Base-by-base conservation (phyloP, 768 basidiomycete genomes). In the Mycena olivaceomarginata region DNA sequence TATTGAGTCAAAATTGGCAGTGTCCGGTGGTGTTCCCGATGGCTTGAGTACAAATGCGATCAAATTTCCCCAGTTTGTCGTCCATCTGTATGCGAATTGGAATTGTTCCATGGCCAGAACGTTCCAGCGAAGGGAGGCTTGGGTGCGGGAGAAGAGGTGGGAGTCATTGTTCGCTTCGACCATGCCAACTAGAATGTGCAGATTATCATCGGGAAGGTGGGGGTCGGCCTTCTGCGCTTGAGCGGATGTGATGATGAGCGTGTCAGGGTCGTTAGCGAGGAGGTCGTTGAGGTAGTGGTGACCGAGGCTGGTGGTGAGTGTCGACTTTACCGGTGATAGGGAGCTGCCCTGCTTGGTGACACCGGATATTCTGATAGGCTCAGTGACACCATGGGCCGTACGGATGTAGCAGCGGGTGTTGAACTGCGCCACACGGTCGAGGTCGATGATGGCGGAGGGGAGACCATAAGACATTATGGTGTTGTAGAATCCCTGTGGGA, bases 301-400 rank as follows among this genome's bases (percentile, higher is more conserved):
- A 45, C 43, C 43, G 43, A 45, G 48, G 43, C 81, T 82, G 1
- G 79, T 82, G 9, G 81, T 83, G 8, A 82, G 76, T 2, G 79
- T 80, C 0, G 70, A 80, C 40, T 84, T 84, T 18, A 83, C 48
- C 0, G 81, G 82, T 1, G 81, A 84, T 6, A 83, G 60, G 0
- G 84, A 74, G 1, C 80, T 75, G 16, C 84, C 82, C 59, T 84
- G 82, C 59, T 82, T 80, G 2, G 80, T 83, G 15, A 84, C 68
- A 2, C 82, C 82, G 15, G 67, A 31, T 7, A 83, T 72, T 7
- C 72, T 72, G 43, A 83, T 74, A 0, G 80, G 72, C 0, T 67
- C 75, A 5, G 81, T 81, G 0, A 78, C 45, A 1, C 82, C 82
- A 64, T 79, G 79, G 2, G 77, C 78, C 8, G 82, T 83, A 7